phyloP scores from a whole-genome alignment of 2,329 filamentous ascomycete species.

The Diaporthe ilicicola region DNA sequence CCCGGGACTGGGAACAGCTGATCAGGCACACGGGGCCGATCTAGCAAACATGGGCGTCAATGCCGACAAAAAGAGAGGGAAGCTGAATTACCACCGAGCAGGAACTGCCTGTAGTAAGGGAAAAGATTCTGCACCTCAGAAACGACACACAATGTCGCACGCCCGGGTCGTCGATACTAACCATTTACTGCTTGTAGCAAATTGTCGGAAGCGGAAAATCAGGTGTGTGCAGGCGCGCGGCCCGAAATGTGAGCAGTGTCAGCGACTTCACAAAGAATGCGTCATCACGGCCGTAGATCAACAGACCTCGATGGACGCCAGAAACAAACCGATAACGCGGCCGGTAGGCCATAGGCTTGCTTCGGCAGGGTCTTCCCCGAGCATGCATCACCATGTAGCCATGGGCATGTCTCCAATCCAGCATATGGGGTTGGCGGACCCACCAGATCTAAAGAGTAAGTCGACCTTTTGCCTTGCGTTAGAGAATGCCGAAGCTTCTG shows the following conservation, averaged over 20 bases:
- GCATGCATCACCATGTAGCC: slow-evolving; percentile 52
- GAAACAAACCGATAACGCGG: slow-evolving; percentile 52
- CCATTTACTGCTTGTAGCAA: slow-evolving; percentile 65
- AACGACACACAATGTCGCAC: slow-evolving; percentile 30
- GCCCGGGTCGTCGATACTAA: slow-evolving; percentile 25
- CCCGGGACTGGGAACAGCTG: slow-evolving; percentile 50
- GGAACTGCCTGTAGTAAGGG: slow-evolving; percentile 94
- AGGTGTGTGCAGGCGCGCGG: slow-evolving; percentile 81
- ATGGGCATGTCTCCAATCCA: slow-evolving; percentile 55
- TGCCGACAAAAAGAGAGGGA: slow-evolving; percentile 77
- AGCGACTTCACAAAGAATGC: slow-evolving; percentile 92
- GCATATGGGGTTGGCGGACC: slow-evolving; percentile 50
- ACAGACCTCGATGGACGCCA: slow-evolving; percentile 59
- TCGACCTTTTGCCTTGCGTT: slow-evolving; percentile 24
- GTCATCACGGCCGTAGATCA: slow-evolving; percentile 92
- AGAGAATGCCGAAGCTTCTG: neutral
- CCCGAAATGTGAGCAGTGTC: slow-evolving; percentile 90
- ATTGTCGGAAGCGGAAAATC: slow-evolving; percentile 93
- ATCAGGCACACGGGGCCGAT: slow-evolving; percentile 38
- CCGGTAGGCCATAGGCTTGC: slow-evolving; percentile 49
- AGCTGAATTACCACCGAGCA: slow-evolving; percentile 93
- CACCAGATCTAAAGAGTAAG: slow-evolving; percentile 54
- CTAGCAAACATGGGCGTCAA: slow-evolving; percentile 45
- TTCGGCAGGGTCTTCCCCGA: slow-evolving; percentile 60
- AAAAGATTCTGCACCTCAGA: slow-evolving; percentile 17